A percentile compares a stretch with the other conserved stretches of the same genome.
These are phyloP conservation scores for Aspergillus ustus DNA, from an alignment of 2,329 filamentous ascomycete genomes.

Conservation along the genomic window DNA sequence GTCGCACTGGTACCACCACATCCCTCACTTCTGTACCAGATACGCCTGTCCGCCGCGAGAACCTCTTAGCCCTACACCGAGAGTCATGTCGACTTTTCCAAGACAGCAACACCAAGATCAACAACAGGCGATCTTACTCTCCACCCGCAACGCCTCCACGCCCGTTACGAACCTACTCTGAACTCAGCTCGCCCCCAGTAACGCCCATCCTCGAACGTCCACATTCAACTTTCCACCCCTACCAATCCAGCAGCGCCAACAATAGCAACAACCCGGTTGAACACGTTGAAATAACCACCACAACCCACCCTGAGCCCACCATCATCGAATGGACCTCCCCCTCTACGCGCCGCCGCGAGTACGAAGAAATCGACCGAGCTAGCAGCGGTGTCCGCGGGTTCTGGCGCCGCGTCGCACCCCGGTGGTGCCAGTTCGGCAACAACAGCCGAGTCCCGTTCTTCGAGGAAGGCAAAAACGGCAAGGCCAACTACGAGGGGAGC, in stretches of 20 bases:
- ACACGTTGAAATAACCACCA: constrained; percentile 1
- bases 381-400: constrained; percentile 48
- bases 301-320: constrained; percentile 38
- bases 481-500: constrained; percentile 48
- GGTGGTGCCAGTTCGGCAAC: constrained; percentile 42
- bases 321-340: constrained; percentile 54
- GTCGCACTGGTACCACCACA: constrained; percentile 29
- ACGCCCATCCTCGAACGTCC: constrained; percentile 17
- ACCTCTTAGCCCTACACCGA: constrained; percentile 44
- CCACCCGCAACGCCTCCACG: constrained; percentile 14
- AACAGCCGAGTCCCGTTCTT: constrained; percentile 46
- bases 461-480: constrained; percentile 42
- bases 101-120: constrained; percentile 19
- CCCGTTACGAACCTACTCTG: constrained; percentile 17
- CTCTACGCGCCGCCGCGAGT: constrained; percentile 49
- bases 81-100: constrained; percentile 49
- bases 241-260: background rate
- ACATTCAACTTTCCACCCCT: constrained; percentile 16
- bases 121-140: constrained; percentile 9
- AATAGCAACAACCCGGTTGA: background rate
- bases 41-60: constrained; percentile 35
- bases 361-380: constrained; percentile 59
- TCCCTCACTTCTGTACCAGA: constrained; percentile 32
- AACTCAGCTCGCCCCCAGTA: constrained; percentile 21
- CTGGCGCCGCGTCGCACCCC: constrained; percentile 47